These are phyloP conservation scores for Hyphopichia fennica DNA, from an alignment of 1,139 yeast species.

Conservation along the genomic window DNA sequence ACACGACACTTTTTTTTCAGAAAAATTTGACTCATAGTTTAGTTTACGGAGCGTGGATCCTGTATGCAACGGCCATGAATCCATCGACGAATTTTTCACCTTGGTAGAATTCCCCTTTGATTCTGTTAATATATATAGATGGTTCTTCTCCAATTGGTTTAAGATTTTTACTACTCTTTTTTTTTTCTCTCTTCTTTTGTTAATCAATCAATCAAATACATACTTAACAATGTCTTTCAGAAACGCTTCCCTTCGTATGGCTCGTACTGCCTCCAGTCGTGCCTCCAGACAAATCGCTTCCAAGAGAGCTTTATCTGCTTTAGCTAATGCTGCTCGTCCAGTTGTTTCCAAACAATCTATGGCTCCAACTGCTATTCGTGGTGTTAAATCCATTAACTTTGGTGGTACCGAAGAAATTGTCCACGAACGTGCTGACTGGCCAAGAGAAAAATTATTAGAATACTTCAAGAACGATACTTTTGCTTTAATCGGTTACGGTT, in stretches of 20 bases:
- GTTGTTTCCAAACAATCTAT: conserved; percentile 36
- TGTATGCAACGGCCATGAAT: background rate
- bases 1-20: background rate
- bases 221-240: conserved; percentile 53
- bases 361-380: conserved; percentile 59
- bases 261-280: conserved; percentile 56
- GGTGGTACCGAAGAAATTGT: conserved; percentile 95
- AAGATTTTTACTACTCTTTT: background rate
- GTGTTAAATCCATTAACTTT: conserved; percentile 94
- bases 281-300: conserved; percentile 53
- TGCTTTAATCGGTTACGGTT: conserved; percentile 98
- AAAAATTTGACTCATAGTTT: background rate
- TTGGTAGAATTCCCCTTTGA: background rate
- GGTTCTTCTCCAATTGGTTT: background rate
- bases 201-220: conserved; percentile 4
- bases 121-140: background rate
- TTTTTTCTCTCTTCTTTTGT: conserved; percentile 3
- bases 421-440: conserved; percentile 99
- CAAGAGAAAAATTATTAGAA: conserved; percentile 91
- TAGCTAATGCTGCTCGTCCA: conserved; percentile 53
- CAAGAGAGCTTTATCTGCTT: conserved; percentile 67
- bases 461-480: conserved; percentile 98
- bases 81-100: conserved; percentile 2
- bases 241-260: conserved; percentile 61
- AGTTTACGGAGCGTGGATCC: conserved; percentile 1